These are phyloP conservation scores for Aspergillus fructus DNA, from an alignment of 2,329 filamentous ascomycete genomes.

Conservation along the genomic window DNA sequence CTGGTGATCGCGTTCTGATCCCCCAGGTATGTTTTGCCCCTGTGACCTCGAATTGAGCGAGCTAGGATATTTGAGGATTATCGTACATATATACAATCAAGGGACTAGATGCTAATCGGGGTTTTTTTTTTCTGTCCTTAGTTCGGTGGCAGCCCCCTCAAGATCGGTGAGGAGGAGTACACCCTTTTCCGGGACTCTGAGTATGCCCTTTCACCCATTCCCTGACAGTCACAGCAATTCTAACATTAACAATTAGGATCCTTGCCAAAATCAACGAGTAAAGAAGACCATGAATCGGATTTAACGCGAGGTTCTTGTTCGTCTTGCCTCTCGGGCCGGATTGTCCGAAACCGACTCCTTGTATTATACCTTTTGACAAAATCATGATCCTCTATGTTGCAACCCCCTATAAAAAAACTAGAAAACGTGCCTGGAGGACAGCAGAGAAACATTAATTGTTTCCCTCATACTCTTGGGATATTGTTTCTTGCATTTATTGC, in stretches of 20 bases:
- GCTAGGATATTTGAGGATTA: not conserved
- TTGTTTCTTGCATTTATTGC: conserved; percentile 23
- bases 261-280: conserved; percentile 99
- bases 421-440: conserved; percentile 8
- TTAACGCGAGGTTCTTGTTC: conserved; percentile 15
- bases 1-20: conserved; percentile 92
- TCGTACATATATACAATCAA: not conserved
- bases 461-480: conserved; percentile 14
- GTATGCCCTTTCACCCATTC: conserved; percentile 59
- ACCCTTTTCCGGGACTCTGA: conserved; percentile 96
- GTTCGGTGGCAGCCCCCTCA: conserved; percentile 93
- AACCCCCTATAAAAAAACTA: conserved; percentile 23
- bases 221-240: not conserved
- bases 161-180: conserved; percentile 97
- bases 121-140: conserved; percentile 36
- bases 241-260: conserved; percentile 60
- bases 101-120: conserved; percentile 20
- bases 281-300: conserved; percentile 29
- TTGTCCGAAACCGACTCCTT: conserved; percentile 21
- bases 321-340: conserved; percentile 21
- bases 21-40: conserved; percentile 67
- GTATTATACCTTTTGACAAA: conserved; percentile 35
- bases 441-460: conserved; percentile 1
- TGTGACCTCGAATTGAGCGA: not conserved
- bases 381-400: conserved; percentile 27